phyloP scores from a whole-genome alignment of 164 flowering plant genomes.

The Umbilicus rupestris region DNA sequence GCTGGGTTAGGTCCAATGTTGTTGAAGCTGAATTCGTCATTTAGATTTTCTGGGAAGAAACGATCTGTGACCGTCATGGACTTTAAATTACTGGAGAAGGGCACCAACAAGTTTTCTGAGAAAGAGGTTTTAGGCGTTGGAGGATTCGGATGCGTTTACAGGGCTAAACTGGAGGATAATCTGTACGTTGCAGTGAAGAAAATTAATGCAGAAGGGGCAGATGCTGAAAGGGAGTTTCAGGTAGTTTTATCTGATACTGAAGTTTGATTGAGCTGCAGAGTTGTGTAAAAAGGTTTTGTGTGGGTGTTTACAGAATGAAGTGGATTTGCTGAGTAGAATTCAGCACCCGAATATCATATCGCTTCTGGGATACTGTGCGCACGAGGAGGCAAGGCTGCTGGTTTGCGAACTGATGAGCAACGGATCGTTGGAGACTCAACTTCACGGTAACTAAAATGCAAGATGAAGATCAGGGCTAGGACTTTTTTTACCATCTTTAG shows the following conservation, averaged over 20 bases:
- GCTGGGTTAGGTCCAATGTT: conserved; percentile 24
- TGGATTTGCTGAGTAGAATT: conserved; percentile 53
- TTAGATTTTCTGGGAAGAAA: conserved; percentile 36
- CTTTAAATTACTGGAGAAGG: conserved; percentile 51
- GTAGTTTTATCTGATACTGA: conserved; percentile 19
- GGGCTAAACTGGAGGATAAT: conserved; percentile 48
- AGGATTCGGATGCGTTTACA: conserved; percentile 63
- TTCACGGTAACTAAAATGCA: conserved; percentile 77
- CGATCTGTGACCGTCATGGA: conserved; percentile 50
- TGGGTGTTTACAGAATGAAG: conserved; percentile 62
- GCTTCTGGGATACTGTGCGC: conserved; percentile 66
- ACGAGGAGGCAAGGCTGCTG: conserved; percentile 50
- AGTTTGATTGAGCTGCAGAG: neutral
- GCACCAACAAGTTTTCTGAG: conserved; percentile 58
- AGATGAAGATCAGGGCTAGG: too few relatives aligned
- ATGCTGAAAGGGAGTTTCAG: conserved; percentile 60
- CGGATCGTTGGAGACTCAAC: conserved; percentile 74
- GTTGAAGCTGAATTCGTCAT: conserved; percentile 39
- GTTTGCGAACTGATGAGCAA: conserved; percentile 86
- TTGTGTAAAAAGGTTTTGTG: neutral
- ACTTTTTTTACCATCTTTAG: conserved; percentile 5
- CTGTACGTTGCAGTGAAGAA: conserved; percentile 63
- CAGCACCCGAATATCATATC: conserved; percentile 66
- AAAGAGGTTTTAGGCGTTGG: conserved; percentile 56
- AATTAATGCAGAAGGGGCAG: conserved; percentile 34